Percentiles rank a stretch among this genome's conserved stretches.
Evolutionary conservation across 306 rosid species (phyloP).

Genomic region (Begonia masoniana): DNA sequence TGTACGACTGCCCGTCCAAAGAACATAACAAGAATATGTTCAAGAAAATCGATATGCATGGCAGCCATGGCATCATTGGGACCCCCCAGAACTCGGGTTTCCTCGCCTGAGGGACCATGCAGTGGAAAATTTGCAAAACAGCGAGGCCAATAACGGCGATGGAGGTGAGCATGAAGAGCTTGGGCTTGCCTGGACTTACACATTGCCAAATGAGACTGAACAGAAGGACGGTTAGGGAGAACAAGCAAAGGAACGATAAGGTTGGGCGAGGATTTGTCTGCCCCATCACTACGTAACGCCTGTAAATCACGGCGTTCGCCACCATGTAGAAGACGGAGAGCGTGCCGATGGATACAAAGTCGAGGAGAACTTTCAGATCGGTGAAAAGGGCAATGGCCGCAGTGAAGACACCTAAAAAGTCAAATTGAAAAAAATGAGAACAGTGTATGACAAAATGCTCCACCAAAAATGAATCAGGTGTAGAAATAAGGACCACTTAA

Average conservation of each 20-base stretch:
- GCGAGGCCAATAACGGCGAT: slow-evolving; percentile 35
- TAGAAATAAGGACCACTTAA: too few species aligned
- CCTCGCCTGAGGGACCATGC: slow-evolving; percentile 62
- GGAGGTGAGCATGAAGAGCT: slow-evolving; percentile 35
- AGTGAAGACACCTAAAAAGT: slow-evolving; percentile 59
- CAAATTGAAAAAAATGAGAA: neutral
- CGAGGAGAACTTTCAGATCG: slow-evolving; percentile 58
- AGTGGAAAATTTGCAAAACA: slow-evolving; percentile 43
- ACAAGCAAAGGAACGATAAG: slow-evolving; percentile 55
- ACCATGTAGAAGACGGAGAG: slow-evolving; percentile 98
- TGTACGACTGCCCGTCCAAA: slow-evolving; percentile 55
- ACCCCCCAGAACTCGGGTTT: slow-evolving; percentile 95
- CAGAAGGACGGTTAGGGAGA: slow-evolving; percentile 41
- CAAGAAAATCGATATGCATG: slow-evolving; percentile 61
- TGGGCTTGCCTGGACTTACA: slow-evolving; percentile 39
- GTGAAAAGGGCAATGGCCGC: slow-evolving; percentile 81
- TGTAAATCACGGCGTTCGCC: slow-evolving; percentile 72
- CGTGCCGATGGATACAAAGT: slow-evolving; percentile 83
- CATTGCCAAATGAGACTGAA: slow-evolving; percentile 68
- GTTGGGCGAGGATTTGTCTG: slow-evolving; percentile 84
- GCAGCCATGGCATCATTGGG: slow-evolving; percentile 96
- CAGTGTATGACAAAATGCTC: too few species aligned
- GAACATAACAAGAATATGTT: slow-evolving; percentile 69
- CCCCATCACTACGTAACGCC: slow-evolving; percentile 63
- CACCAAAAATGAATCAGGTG: too few species aligned